Percentiles rank a stretch among this genome's conserved stretches.
Conservation (phyloP, 176 grass and related monocot genomes). For the Oryza punctata region DNA sequence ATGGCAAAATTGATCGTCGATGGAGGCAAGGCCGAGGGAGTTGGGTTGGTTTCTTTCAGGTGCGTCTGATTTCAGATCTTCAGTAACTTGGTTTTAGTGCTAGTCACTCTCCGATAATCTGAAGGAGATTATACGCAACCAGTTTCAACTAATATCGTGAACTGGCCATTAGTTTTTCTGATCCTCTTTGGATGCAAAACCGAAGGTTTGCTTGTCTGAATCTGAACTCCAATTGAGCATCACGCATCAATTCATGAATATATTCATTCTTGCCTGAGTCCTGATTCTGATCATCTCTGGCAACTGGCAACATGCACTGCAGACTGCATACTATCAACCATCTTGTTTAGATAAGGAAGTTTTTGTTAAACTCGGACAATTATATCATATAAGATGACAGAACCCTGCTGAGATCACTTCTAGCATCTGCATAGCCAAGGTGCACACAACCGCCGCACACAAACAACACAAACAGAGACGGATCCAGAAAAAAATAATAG, state of each 20-base stretch:
- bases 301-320: not conserved
- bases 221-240: not conserved
- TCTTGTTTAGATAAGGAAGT: no score
- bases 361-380: no score
- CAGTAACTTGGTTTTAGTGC: not conserved
- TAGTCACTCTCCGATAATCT: not conserved
- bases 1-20: constrained; percentile 27
- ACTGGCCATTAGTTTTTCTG: not conserved
- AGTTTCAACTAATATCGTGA: no score
- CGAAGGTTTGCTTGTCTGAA: not conserved
- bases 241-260: not conserved
- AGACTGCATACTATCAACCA: no score
- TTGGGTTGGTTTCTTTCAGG: constrained; percentile 38
- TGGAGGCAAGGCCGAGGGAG: not conserved
- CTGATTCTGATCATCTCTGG: not conserved
- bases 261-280: not conserved
- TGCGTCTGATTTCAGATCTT: not conserved
- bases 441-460: no score
- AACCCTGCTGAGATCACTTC: no score
- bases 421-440: no score
- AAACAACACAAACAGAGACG: no score
- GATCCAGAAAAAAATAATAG: no score
- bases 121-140: not conserved
- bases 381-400: no score
- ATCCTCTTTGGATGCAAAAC: not conserved